Evolutionary conservation across 345 rosid species (phyloP).

Genomic region (Angophora floribunda): DNA sequence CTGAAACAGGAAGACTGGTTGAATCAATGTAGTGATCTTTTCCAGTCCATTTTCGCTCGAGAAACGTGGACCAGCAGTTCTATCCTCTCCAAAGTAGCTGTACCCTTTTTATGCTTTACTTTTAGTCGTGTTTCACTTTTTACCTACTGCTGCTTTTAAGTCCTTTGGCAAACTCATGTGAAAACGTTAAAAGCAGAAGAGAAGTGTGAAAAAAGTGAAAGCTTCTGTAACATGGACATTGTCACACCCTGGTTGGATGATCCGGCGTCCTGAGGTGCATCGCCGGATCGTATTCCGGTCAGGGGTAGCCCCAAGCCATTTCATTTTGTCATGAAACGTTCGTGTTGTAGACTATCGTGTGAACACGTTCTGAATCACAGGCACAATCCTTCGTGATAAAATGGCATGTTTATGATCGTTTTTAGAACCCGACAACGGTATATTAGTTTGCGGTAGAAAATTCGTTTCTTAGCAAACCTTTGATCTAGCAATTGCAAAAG

Average conservation of each 20-base stretch:
- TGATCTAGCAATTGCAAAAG: neutral
- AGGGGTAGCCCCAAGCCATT: neutral
- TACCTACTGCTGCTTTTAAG: neutral
- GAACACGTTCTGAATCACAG: neutral
- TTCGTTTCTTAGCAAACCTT: neutral
- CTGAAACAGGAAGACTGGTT: neutral
- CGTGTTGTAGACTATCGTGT: neutral
- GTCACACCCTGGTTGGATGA: neutral
- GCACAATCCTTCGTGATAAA: neutral
- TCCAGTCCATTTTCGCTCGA: neutral
- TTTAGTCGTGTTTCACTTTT: neutral
- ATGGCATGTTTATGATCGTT: neutral
- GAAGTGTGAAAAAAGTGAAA: neutral
- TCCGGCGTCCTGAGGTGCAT: neutral
- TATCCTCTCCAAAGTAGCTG: neutral
- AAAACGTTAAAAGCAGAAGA: neutral
- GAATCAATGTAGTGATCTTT: neutral
- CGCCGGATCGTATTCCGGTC: neutral
- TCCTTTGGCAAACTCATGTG: neutral
- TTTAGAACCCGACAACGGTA: neutral
- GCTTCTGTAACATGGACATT: neutral
- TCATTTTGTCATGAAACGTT: neutral
- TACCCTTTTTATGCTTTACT: neutral
- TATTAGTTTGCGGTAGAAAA: neutral
- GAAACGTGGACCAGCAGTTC: neutral